A percentile compares a stretch with the other conserved stretches of the same genome.
Evolutionary conservation across 2,329 filamentous ascomycete species (phyloP).

Genomic region (Blumeria hordei): DNA sequence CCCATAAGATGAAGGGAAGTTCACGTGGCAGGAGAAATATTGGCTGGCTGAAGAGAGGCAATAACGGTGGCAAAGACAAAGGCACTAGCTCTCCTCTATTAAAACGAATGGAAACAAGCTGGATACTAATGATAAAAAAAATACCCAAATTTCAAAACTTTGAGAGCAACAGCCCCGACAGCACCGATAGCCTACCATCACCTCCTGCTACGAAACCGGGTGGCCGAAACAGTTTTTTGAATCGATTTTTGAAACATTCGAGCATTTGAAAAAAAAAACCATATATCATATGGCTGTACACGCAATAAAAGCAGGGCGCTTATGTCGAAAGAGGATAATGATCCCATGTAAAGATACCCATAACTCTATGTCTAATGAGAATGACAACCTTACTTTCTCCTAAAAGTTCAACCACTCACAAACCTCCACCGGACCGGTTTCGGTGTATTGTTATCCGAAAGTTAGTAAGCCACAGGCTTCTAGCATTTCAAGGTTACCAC

Average conservation of each 20-base stretch:
- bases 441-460: not conserved
- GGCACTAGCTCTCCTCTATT: constrained; percentile 13
- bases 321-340: too few species aligned
- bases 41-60: constrained; percentile 34
- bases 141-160: constrained; percentile 4
- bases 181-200: constrained; percentile 6
- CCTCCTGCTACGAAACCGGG: constrained; percentile 5
- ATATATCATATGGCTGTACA: not conserved
- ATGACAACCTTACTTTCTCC: not conserved
- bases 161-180: not conserved
- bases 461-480: not conserved
- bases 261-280: constrained; percentile 4
- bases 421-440: not conserved
- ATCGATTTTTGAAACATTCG: constrained; percentile 11
- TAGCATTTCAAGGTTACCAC: not conserved
- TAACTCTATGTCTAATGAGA: not conserved
- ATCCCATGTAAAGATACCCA: not conserved
- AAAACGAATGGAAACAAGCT: constrained; percentile 24
- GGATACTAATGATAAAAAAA: constrained; percentile 21
- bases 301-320: too few species aligned
- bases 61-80: constrained; percentile 6
- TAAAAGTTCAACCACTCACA: not conserved
- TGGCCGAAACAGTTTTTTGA: constrained; percentile 9
- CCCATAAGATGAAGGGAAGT: constrained; percentile 10
- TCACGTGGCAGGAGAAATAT: constrained; percentile 7